phyloP scores from a whole-genome alignment of 2,329 filamentous ascomycete genomes.

The Ascochyta clinopodiicola region DNA sequence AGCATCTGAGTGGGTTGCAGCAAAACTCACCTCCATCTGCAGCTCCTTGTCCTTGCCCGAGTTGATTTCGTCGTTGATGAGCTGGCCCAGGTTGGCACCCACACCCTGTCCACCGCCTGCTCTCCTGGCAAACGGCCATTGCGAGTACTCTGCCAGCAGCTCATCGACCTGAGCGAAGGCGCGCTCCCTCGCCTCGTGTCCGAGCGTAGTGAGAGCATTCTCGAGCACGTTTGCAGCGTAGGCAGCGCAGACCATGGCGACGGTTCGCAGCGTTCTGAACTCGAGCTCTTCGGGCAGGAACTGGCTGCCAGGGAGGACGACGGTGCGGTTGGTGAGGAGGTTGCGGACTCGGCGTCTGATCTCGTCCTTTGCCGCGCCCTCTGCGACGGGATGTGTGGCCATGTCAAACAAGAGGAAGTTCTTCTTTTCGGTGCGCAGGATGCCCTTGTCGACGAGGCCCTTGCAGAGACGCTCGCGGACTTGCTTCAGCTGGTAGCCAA shows the following conservation, averaged over 20 bases:
- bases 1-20: too few relatives aligned
- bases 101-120: constrained; percentile 78
- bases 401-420: constrained; percentile 99
- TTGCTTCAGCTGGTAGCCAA: constrained; percentile 99
- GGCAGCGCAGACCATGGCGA: constrained; percentile 96
- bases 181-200: constrained; percentile 90
- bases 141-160: constrained; percentile 91
- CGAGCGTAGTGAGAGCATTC: constrained; percentile 92
- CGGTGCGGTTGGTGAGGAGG: constrained; percentile 90
- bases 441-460: constrained; percentile 97
- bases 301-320: constrained; percentile 83
- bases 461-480: constrained; percentile 97
- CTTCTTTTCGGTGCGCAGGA: constrained; percentile 96
- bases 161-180: constrained; percentile 98
- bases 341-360: constrained; percentile 91
- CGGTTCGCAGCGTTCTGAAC: constrained; percentile 88
- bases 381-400: constrained; percentile 97
- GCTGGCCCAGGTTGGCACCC: constrained; percentile 88
- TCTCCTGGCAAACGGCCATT: constrained; percentile 93
- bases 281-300: constrained; percentile 95
- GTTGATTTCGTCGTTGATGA: constrained; percentile 85
- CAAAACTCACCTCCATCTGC: constrained; percentile 80
- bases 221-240: constrained; percentile 98
- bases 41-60: constrained; percentile 90
- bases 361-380: constrained; percentile 96